Base-by-base conservation (phyloP, 179 eudicot genomes). In the Actinidia arguta region DNA sequence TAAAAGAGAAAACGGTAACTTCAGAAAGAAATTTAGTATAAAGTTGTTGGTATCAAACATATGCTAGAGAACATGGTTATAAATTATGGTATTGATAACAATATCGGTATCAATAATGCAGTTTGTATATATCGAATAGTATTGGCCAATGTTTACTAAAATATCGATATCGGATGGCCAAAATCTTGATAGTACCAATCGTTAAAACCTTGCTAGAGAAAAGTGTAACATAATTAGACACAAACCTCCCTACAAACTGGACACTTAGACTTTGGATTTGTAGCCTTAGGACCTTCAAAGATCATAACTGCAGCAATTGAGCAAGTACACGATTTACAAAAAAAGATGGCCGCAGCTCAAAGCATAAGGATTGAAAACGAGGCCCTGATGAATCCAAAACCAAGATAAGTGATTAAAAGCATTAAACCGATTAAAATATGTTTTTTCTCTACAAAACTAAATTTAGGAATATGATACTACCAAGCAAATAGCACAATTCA, bases 311-410 rank as follows among this genome's bases (percentile, higher is more conserved):
- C 82, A 67, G 89, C 87, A 63, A 87, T 84, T 8, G 89, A 73
- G 76, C 89, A 87, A 82, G 83, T 83, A 76, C 89, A 87, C 4
- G 56, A 70, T 82, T 87, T 87, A 82, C 89, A 87, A 75, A 87
- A n/a, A 87, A 64, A 87, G 78, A 63, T 87, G 89, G 24, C 89
- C 87, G 50, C 89, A 84, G 24, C 87, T 67, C 83, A 87, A 82
- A 48, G 87, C 87, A 79, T 82, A 82, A 5, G 89, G 85, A 64
- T 87, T 81, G 76, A 81, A 87, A 59, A 86, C 86, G 6, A 81
- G 76, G 39, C 84, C 89, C 89, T 86, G 78, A 73, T 5, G 44
- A 42, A 72, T 79, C 74, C 68, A 51, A 68, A 80, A 24, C 75
- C 48, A 67, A 46, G 12, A 24, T 12, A 78, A 51, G 81, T 67